Conservation (phyloP, 108 stramenopile species). For the Schizochytrium sp. region DNA sequence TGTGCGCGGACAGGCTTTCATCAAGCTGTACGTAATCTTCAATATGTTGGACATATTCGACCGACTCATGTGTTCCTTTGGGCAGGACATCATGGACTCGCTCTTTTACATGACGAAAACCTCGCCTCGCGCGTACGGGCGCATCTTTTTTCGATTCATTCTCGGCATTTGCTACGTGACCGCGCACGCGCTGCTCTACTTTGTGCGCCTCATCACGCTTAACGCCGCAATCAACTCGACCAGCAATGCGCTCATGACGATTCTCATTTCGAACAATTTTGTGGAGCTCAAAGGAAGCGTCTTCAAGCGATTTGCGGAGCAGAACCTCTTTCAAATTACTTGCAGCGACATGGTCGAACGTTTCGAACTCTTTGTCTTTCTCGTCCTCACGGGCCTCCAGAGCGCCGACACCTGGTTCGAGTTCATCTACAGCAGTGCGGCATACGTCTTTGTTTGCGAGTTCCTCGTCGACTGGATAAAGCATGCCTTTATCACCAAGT, state of each 20-base stretch:
- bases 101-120: conserved; percentile 70
- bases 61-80: conserved; percentile 79
- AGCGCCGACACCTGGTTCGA: conserved; percentile 25
- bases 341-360: conserved; percentile 58
- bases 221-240: conserved; percentile 47
- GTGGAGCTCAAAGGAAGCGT: conserved; percentile 94
- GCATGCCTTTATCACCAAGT: conserved; percentile 91
- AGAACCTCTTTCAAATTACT: conserved; percentile 87
- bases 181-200: conserved; percentile 73
- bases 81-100: conserved; percentile 90
- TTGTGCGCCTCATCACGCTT: conserved; percentile 46
- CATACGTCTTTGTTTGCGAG: conserved; percentile 70
- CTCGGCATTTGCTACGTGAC: conserved; percentile 76
- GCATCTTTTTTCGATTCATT: conserved; percentile 46
- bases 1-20: conserved; percentile 90
- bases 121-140: conserved; percentile 62
- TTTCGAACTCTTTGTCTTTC: conserved; percentile 50
- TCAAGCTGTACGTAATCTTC: conserved; percentile 92
- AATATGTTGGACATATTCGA: conserved; percentile 95
- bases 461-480: conserved; percentile 89
- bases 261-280: conserved; percentile 92
- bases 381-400: conserved; percentile 39
- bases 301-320: conserved; percentile 95
- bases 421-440: neutral
- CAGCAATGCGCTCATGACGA: conserved; percentile 60